Evolutionary conservation across 306 rosid species (phyloP), one percentile per base, ranked within the genome.

Genomic region (Benincasa hispida): DNA sequence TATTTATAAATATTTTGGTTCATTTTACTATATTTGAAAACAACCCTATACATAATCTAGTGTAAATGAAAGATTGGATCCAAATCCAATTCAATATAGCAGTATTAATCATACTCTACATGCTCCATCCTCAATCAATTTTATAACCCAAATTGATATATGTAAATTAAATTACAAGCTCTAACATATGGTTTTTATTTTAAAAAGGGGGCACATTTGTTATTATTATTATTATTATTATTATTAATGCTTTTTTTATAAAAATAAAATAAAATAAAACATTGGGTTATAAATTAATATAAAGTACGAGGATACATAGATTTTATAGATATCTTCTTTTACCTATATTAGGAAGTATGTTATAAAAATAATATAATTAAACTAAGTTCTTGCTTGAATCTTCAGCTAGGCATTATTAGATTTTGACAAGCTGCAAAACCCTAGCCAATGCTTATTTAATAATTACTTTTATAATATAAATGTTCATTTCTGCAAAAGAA

Each of bases 341-440:
- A 42, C 74, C 74, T 41, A 24, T 34, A 10, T 61, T 66, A 66
- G 73, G 73, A 66, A 39, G 73, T 39, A 66, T 18, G 35, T n/a
- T 12, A 68, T 39, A 68, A 68, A 39, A 13, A 68, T 37, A 42
- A 39, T 39, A 68, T 10, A 68, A 22, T 68, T 13, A n/a, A 66
- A 21, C 18, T 56, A 66, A 70, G 59, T 48, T 72, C 10, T 50
- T 48, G 76, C 60, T 50, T 72, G 76, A 48, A 72, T 72, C 41
- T 72, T 48, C 42, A 72, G 76, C 59, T 48, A 72, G 76, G 21
- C n/a, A 41, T 69, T 72, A 72, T 72, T 48, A 72, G 76, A 72
- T 72, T 72, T 72, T 72, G 76, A 72, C 76, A 72, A 72, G 76
- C 59, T 27, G 60, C 76, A 48, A 72, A 72, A 50, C 76, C 76